These are phyloP conservation scores for Xylaria sp. DNA, from an alignment of 2,329 filamentous ascomycete species.

Conservation along the genomic window DNA sequence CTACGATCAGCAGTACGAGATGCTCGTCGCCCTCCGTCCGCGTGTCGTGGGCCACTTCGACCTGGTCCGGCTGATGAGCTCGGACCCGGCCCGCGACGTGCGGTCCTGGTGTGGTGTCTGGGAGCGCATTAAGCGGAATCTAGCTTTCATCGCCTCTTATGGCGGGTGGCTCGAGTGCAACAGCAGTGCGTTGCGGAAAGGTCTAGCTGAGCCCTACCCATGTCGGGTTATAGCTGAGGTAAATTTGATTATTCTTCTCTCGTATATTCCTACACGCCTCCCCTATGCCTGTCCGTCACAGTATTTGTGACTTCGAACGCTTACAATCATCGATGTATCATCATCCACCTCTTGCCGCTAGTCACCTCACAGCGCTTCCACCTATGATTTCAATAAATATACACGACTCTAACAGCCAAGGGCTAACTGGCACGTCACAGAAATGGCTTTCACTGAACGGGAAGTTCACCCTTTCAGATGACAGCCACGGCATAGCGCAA, in stretches of 20 bases:
- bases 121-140: slow-evolving; percentile 74
- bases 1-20: slow-evolving; percentile 84
- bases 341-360: neutral
- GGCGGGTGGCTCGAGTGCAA: slow-evolving; percentile 90
- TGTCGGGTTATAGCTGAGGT: slow-evolving; percentile 78
- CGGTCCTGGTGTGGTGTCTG: slow-evolving; percentile 69
- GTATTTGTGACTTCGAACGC: neutral
- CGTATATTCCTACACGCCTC: slow-evolving; percentile 12
- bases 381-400: neutral
- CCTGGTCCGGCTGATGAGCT: slow-evolving; percentile 80
- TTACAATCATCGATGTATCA: neutral
- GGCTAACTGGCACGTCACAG: slow-evolving; percentile 45
- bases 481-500: slow-evolving; percentile 88
- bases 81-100: slow-evolving; percentile 68
- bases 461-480: slow-evolving; percentile 89
- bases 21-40: slow-evolving; percentile 76
- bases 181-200: slow-evolving; percentile 85
- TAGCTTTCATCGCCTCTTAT: slow-evolving; percentile 72
- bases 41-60: slow-evolving; percentile 93
- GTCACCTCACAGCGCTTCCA: neutral
- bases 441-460: slow-evolving; percentile 76
- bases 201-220: slow-evolving; percentile 89
- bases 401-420: neutral
- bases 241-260: slow-evolving; percentile 37
- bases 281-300: neutral